Evolutionary conservation across 768 basidiomycete species (phyloP), one percentile per base, ranked within the genome.

Genomic region (Collybia sordida): DNA sequence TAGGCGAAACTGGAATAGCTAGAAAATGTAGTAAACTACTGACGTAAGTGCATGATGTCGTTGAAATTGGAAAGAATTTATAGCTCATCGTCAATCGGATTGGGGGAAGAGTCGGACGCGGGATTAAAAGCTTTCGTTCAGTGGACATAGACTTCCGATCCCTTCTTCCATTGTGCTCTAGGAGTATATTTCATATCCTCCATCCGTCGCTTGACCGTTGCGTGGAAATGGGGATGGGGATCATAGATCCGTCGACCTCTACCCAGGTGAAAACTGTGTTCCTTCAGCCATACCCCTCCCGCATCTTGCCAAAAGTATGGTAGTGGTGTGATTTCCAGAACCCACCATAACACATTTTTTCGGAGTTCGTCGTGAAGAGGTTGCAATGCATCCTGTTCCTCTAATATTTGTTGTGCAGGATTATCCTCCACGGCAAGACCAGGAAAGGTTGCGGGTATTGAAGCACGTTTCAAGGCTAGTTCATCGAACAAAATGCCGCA

Each of bases 271-370:
- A 74, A 64, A 40, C 81, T 83, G 47, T 17, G 43, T 36, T 24
- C 31, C 19, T 9, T 42, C 34, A 15, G 77, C 86, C 85, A 88
- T 12, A 55, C 58, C 2, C 81, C 79, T 1, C 73, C 42, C 0
- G 51, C 54, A 51, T 88, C 81, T 59, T 89, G 87, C 73, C 75
- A 85, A 17, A 69, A 61, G 56, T 74, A 79, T 25, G 59, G 62
- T 47, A 75, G 58, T 15, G 85, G 88, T 0, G 89, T 24, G 23
- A 88, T 65, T 65, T 91, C 89, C 35, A 90, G 65, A 17, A 87
- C 28, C 86, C 85, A 86, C 89, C 89, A 91, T 1, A 71, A 6
- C 17, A 63, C 65, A 12, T 63, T 62, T 8, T 43, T 42, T 60
- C 68, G 63, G 41, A 91, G 65, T 52, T 70, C 49, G 55, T 90